A percentile compares a stretch with the other conserved stretches of the same genome.
Evolutionary conservation across 1,139 yeast species (phyloP).

Genomic region (Scheffersomyces parashehatae): DNA sequence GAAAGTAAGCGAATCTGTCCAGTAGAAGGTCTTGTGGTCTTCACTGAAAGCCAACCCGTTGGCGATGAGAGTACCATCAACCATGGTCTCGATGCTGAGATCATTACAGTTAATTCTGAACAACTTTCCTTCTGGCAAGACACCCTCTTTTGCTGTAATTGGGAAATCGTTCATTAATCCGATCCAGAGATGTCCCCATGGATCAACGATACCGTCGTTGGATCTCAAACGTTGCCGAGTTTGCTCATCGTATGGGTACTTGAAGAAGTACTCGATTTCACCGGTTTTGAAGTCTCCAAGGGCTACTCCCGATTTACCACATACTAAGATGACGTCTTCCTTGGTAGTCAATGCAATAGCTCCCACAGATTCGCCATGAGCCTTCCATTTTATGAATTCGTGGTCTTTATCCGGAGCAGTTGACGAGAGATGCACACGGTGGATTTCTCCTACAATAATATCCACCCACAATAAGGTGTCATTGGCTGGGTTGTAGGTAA

Average conservation of each 20-base stretch:
- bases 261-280: slow-evolving; percentile 42
- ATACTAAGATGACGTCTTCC: slow-evolving; percentile 46
- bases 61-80: slow-evolving; percentile 49
- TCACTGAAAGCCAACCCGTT: slow-evolving; percentile 79
- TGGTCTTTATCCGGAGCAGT: slow-evolving; percentile 20
- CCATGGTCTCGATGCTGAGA: slow-evolving; percentile 32
- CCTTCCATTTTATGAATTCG: slow-evolving; percentile 5
- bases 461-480: slow-evolving; percentile 70
- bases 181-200: slow-evolving; percentile 68
- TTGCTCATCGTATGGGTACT: slow-evolving; percentile 40
- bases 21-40: slow-evolving; percentile 53
- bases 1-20: slow-evolving; percentile 70
- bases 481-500: slow-evolving; percentile 59
- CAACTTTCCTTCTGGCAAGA: slow-evolving; percentile 42
- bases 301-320: slow-evolving; percentile 60
- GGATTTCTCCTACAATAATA: slow-evolving; percentile 58
- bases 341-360: slow-evolving; percentile 59
- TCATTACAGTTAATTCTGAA: slow-evolving; percentile 41
- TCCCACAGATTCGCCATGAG: slow-evolving; percentile 47
- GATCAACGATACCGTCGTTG: slow-evolving; percentile 73
- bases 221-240: slow-evolving; percentile 50
- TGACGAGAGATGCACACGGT: slow-evolving; percentile 37
- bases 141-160: slow-evolving; percentile 21
- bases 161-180: slow-evolving; percentile 72
- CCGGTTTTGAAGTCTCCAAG: slow-evolving; percentile 44